Evolutionary conservation across 164 flowering plant genomes (phyloP), one percentile per base, ranked within the genome.

Genomic region (Brasenia schreberi): DNA sequence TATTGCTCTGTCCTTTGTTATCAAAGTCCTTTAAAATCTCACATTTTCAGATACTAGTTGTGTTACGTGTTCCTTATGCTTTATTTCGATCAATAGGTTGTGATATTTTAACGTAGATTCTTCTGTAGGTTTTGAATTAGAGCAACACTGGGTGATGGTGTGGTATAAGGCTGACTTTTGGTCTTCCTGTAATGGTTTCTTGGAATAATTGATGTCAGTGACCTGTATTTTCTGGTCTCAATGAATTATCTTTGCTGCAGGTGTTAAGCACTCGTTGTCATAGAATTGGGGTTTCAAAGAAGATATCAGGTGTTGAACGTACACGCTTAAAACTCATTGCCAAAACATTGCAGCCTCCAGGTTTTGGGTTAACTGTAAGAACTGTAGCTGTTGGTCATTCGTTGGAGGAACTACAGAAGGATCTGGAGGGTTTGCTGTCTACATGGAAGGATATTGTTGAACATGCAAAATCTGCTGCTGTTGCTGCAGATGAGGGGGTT

Each of bases 381-480:
- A 94, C 97, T 66, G 96, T 87, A 78, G 97, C 98, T 74, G 84
- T 86, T 71, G 93, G 93, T 66, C 97, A 83, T 76, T 82, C 97
- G 67, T 64, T 87, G 69, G 92, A 89, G 68, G 98, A 94, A 75
- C 68, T 94, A 78, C 91, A 85, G 74, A 87, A 81, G 76, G 97
- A 94, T 77, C 80, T 94, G 78, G 87, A 89, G 64, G 85, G 95
- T 65, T 78, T 94, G 80, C 84, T 94, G 68, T 82, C 85, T 63
- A 85, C 89, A 49, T 94, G 98, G 98, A 90, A 88, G 81, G 80
- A 69, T 72, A 86, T 90, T 66, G 72, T 76, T 63, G 98, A 90
- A 67, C 84, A 89, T 77, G 98, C 97, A 63, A 89, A 85, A 79
- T 87, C 84, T 88, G 96, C 93, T 73, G 91, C 96, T 23, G 82